A percentile compares a stretch with the other conserved stretches of the same genome.
phyloP scores from a whole-genome alignment of 441 rosid genomes.

The Metrosideros polymorpha region DNA sequence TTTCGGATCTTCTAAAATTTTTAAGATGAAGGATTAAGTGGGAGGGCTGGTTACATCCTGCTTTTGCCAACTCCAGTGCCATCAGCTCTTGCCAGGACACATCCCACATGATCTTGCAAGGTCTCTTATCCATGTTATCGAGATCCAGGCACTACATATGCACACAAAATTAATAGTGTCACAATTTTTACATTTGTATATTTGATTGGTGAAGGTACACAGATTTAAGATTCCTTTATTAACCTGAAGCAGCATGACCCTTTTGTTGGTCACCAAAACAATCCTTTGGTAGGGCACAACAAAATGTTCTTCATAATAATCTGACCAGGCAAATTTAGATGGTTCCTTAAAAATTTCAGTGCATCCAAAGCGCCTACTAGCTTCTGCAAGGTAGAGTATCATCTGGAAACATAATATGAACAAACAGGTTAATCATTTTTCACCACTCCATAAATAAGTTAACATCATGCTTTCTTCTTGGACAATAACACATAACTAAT shows the following conservation, averaged over 20 bases:
- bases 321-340: constrained; percentile 86
- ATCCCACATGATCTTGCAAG: constrained; percentile 97
- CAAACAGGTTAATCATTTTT: not conserved
- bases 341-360: constrained; percentile 97
- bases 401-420: constrained; percentile 36
- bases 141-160: constrained; percentile 53
- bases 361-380: constrained; percentile 87
- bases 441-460: not conserved
- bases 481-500: not conserved
- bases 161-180: not conserved
- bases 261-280: constrained; percentile 76
- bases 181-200: not conserved
- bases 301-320: constrained; percentile 86
- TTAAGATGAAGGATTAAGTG: constrained; percentile 90
- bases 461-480: not conserved
- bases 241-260: constrained; percentile 90
- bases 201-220: not conserved
- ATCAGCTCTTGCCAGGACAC: constrained; percentile 94
- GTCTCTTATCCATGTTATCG: constrained; percentile 82
- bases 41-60: constrained; percentile 71
- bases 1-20: constrained; percentile 77
- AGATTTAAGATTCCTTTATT: constrained; percentile 7
- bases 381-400: constrained; percentile 91
- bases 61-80: constrained; percentile 95
- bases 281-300: constrained; percentile 71